Conservation (phyloP, 2,329 filamentous ascomycete species). For the Colletotrichum sp. region DNA sequence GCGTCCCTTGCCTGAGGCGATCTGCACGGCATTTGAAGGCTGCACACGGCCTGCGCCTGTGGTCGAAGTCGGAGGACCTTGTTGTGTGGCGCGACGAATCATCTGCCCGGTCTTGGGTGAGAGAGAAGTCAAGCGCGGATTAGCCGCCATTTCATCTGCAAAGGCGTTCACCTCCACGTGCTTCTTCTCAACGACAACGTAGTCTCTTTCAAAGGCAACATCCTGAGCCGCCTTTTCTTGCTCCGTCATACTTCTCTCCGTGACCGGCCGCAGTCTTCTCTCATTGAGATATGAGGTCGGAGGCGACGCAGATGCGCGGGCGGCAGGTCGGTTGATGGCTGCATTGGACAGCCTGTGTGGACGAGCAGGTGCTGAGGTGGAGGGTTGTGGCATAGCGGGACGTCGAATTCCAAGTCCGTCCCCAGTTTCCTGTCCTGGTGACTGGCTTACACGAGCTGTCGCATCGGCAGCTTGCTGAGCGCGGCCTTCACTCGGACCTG, state of each 20-base stretch:
- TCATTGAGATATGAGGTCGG: slow-evolving; percentile 40
- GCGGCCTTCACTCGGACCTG: slow-evolving; percentile 34
- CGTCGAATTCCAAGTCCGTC: slow-evolving; percentile 60
- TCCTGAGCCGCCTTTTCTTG: slow-evolving; percentile 82
- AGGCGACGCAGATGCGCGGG: slow-evolving; percentile 38
- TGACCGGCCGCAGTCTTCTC: slow-evolving; percentile 28
- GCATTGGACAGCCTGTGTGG: slow-evolving; percentile 46
- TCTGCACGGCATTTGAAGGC: slow-evolving; percentile 75
- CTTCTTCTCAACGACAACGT: slow-evolving; percentile 93
- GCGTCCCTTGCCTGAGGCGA: slow-evolving; percentile 69
- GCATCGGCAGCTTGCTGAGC: slow-evolving; percentile 32
- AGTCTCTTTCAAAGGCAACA: slow-evolving; percentile 89
- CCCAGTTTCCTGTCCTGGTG: slow-evolving; percentile 49
- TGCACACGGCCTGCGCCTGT: slow-evolving; percentile 73
- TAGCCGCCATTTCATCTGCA: slow-evolving; percentile 91
- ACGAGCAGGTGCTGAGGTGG: slow-evolving; percentile 54
- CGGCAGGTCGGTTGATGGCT: slow-evolving; percentile 36
- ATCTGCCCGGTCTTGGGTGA: slow-evolving; percentile 67
- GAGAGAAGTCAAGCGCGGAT: slow-evolving; percentile 64
- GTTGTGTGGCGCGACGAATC: slow-evolving; percentile 78
- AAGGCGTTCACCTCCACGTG: slow-evolving; percentile 97
- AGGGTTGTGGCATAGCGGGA: slow-evolving; percentile 49
- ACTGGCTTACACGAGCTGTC: slow-evolving; percentile 40
- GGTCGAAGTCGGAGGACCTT: slow-evolving; percentile 71
- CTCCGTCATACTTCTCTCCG: slow-evolving; percentile 51